A percentile compares a stretch with the other conserved stretches of the same genome.
Conservation (phyloP, 2,329 filamentous ascomycete species). For the Botrytis squamosa region DNA sequence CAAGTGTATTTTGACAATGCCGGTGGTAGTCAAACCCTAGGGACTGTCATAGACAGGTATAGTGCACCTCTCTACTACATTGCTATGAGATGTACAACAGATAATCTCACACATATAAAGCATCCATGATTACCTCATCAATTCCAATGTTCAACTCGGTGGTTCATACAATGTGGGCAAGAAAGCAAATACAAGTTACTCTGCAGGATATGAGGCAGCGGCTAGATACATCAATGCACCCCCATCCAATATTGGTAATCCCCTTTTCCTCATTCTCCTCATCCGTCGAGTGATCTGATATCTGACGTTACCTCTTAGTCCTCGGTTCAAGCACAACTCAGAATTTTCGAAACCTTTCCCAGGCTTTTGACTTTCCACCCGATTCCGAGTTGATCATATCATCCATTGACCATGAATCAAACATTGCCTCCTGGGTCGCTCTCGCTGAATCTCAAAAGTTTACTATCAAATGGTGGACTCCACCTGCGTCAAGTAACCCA, state of each 20-base stretch:
- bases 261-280: neutral
- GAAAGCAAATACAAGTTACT: constrained; percentile 58
- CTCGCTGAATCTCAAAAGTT: constrained; percentile 61
- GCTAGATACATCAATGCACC: constrained; percentile 70
- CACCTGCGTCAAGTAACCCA: constrained; percentile 46
- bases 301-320: constrained; percentile 44
- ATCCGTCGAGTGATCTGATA: neutral
- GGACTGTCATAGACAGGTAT: constrained; percentile 64
- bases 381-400: constrained; percentile 70
- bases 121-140: constrained; percentile 63
- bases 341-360: constrained; percentile 69
- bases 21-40: constrained; percentile 70
- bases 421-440: constrained; percentile 71
- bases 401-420: constrained; percentile 74
- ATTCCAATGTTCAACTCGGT: constrained; percentile 73
- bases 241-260: constrained; percentile 60
- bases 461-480: constrained; percentile 69
- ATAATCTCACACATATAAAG: constrained; percentile 41
- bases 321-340: constrained; percentile 75
- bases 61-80: neutral
- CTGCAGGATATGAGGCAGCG: constrained; percentile 60
- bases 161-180: constrained; percentile 64
- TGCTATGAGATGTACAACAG: neutral
- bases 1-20: constrained; percentile 79
- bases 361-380: constrained; percentile 50